These are phyloP conservation scores for Hygrocybe coccinea DNA, from an alignment of 768 basidiomycete species.

Conservation along the genomic window DNA sequence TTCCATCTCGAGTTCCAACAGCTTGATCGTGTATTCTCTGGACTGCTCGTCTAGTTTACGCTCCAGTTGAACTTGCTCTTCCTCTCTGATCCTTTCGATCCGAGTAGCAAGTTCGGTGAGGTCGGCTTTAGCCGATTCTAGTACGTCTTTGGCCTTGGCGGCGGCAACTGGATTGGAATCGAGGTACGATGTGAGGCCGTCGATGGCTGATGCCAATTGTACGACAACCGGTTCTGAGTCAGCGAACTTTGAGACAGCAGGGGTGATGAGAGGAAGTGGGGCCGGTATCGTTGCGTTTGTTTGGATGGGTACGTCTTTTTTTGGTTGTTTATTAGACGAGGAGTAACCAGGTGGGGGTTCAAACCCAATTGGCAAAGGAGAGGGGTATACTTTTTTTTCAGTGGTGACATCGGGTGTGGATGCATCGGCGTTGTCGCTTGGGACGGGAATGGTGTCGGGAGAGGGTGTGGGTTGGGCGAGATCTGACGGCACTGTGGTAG, in stretches of 20 bases:
- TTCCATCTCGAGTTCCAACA: conserved; percentile 80
- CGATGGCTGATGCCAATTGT: conserved; percentile 89
- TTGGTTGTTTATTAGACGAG: conserved; percentile 53
- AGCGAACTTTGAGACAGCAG: conserved; percentile 65
- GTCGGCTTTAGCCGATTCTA: conserved; percentile 77
- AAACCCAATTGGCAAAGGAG: conserved; percentile 84
- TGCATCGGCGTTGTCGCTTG: conserved; percentile 1
- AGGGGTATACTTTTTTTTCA: conserved; percentile 52
- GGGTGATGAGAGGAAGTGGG: conserved; percentile 74
- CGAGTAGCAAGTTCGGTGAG: conserved; percentile 71
- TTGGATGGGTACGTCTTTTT: conserved; percentile 29
- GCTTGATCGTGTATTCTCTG: conserved; percentile 72
- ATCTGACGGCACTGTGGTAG: conserved; percentile 20
- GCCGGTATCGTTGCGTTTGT: conserved; percentile 22
- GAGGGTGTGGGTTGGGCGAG: conserved; percentile 23
- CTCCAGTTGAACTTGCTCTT: conserved; percentile 65
- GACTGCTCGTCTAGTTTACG: conserved; percentile 74
- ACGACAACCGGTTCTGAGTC: conserved; percentile 87
- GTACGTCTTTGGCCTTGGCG: conserved; percentile 63
- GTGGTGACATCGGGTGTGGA: conserved; percentile 8
- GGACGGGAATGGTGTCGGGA: conserved; percentile 12
- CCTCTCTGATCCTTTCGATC: conserved; percentile 73
- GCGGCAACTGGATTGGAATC: conserved; percentile 66
- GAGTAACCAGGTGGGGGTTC: conserved; percentile 90
- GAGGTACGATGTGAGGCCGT: conserved; percentile 81